phyloP scores from a whole-genome alignment of 2,329 filamentous ascomycete species.

The Cordyceps tenuipes region DNA sequence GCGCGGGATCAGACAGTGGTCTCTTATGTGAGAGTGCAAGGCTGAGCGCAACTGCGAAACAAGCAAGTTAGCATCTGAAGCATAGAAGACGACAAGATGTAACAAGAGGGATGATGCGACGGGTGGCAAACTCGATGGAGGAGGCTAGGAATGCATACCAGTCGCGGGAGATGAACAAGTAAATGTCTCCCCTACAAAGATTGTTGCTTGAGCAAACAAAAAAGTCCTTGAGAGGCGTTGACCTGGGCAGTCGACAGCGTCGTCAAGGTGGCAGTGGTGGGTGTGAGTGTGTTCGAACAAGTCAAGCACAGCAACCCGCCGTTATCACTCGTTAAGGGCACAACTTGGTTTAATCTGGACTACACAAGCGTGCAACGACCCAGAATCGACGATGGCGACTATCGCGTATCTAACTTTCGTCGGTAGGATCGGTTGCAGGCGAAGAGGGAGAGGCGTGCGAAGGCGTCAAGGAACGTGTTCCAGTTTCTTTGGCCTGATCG shows the following conservation, averaged over 20 bases:
- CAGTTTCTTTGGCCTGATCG: constrained; percentile 30
- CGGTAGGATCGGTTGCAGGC: constrained; percentile 27
- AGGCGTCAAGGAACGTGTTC: constrained; percentile 32
- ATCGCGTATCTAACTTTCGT: constrained; percentile 19
- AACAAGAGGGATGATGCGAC: neutral
- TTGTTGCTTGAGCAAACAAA: constrained; percentile 26
- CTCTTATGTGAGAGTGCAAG: constrained; percentile 13
- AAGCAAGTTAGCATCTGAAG: constrained; percentile 19
- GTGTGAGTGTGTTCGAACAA: neutral
- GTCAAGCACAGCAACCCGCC: constrained; percentile 17
- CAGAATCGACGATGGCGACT: constrained; percentile 11
- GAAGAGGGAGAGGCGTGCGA: constrained; percentile 21
- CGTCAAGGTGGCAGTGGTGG: constrained; percentile 9
- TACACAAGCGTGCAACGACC: constrained; percentile 15
- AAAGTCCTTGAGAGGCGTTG: constrained; percentile 16
- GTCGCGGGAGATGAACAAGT: constrained; percentile 90
- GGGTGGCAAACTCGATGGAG: neutral
- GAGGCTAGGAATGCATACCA: constrained; percentile 44
- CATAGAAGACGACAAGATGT: neutral
- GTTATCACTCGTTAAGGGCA: constrained; percentile 21
- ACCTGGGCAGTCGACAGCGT: constrained; percentile 17
- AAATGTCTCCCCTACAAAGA: constrained; percentile 80
- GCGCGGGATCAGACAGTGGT: constrained; percentile 13
- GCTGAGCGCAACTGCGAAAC: constrained; percentile 26
- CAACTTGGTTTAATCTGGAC: constrained; percentile 24